Evolutionary conservation across 2,329 filamentous ascomycete species (phyloP), one percentile per base, ranked within the genome.

Genomic region (Cordyceps tenuipes): DNA sequence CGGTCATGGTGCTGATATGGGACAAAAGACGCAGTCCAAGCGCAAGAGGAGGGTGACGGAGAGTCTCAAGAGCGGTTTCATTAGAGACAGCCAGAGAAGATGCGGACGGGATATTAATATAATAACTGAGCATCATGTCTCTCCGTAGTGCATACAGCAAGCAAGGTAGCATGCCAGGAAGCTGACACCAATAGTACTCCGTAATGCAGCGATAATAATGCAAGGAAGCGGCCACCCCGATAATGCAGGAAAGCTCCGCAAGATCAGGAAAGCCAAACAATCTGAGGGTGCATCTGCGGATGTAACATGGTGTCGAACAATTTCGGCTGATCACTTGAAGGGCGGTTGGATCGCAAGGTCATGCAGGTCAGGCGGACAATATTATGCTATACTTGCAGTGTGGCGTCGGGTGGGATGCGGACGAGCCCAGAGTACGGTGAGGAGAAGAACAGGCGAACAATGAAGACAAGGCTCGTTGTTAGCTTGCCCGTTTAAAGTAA

Each of bases 1-100:
- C 26, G 19, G 47, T 43, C 61, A 62, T 62, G 51, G n/a, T 56
- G 52, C 51, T 36, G 50, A 47, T 23, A 3, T 44, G 46, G 21
- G 23, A 26, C n/a, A 53, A 21, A 19, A 31, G 15, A 26, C 21
- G 47, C 4, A 39, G 15, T 2, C 57, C 48, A 39, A 41, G 34
- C 21, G 36, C 39, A 36, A 52, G 26, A 23, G 13, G 26, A 59
- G 36, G 8, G n/a, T 21, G n/a, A 34, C 19, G 10, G 5, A 52
- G 15, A 12, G n/a, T 51, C 17, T 52, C 39, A n/a, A 59, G 17
- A 39, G 12, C 8, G 8, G 57, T 59, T 15, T 1, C 57, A 39
- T 47, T 52, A n/a, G 19, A 17, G 47, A 26, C 19, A 6, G 43
- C 39, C 19, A 59, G 29, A 23, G 41, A 3, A 49, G 17, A 26